Conservation (phyloP, 2,329 filamentous ascomycete species). For the Xylaria sp. region DNA sequence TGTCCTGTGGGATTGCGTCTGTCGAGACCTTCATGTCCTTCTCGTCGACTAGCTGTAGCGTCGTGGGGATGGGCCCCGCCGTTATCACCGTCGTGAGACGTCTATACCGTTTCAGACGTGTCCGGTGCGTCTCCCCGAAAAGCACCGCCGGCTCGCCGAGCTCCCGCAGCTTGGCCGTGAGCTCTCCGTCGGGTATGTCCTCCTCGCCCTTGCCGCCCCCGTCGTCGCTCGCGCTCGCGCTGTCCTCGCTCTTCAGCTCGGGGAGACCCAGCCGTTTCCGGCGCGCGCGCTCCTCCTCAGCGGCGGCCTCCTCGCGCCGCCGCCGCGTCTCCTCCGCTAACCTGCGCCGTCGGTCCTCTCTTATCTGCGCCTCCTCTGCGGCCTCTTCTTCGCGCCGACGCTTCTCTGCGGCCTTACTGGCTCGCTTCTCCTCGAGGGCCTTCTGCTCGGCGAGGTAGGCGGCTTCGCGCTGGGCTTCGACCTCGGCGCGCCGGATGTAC, state of each 20-base stretch:
- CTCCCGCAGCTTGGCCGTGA: constrained; percentile 74
- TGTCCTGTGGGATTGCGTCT: constrained; percentile 70
- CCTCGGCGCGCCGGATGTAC: constrained; percentile 85
- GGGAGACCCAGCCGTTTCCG: constrained; percentile 84
- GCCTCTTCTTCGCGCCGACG: constrained; percentile 91
- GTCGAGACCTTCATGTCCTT: constrained; percentile 85
- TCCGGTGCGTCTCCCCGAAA: constrained; percentile 83
- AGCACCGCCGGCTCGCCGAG: constrained; percentile 78
- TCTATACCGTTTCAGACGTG: constrained; percentile 76
- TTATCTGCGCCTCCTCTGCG: constrained; percentile 71
- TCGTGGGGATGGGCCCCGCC: constrained; percentile 87
- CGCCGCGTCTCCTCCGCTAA: constrained; percentile 83
- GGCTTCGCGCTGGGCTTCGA: constrained; percentile 83
- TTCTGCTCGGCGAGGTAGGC: constrained; percentile 86
- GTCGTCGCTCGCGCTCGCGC: constrained; percentile 57
- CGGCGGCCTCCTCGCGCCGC: constrained; percentile 77
- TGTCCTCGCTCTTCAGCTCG: constrained; percentile 62
- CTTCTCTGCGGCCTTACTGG: constrained; percentile 78
- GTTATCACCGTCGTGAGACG: constrained; percentile 71
- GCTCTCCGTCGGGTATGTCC: constrained; percentile 77
- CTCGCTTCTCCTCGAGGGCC: constrained; percentile 75
- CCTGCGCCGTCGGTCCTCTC: constrained; percentile 83
- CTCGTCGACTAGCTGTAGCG: constrained; percentile 80
- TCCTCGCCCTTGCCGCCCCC: constrained; percentile 58
- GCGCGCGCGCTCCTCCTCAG: constrained; percentile 76